Evolutionary conservation across 208 protist species (phyloP), one percentile per base, ranked within the genome.

Genomic region (Acanthamoeba lugdunensis): DNA sequence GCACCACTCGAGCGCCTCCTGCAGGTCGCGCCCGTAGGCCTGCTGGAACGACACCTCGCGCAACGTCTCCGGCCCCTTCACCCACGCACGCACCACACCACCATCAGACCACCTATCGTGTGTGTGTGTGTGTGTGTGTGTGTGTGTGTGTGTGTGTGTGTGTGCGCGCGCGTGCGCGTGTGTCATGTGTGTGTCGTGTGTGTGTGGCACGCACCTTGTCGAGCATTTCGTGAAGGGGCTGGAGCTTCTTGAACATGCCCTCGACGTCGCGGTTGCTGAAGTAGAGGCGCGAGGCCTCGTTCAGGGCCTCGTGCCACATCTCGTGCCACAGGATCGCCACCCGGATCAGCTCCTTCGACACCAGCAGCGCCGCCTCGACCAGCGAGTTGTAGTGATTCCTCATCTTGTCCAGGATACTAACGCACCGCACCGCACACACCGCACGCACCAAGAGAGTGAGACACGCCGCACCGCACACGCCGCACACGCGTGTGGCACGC

Each of bases 301-400:
- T 98, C 45, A 99, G 94, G 90, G 98, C 97, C 94, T 98, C 98
- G 81, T 84, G n/a, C 98, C 98, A 99, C 61, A 99, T 94, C 94
- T 98, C 98, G 81, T 84, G 50, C 98, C 98, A 99, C 54, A 99
- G 95, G 95, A 99, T 99, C 52, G 99, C 98, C 81, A 99, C 98
- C 45, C 98, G 97, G 73, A 99, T 99, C 14, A 99, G 97, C 95
- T 99, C 99, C 54, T 97, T 95, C 92, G 96, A 98, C 8, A 99
- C 99, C 33, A 99, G 95, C 56, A 97, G 94, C 50, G 98, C 98
- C 95, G 99, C 98, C 30, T 98, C 97, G 6, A 99, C 33, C 45
- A 82, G 41, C 73, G 45, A 52, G 33, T 45, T 89, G 28, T 25
- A 25, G 88, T 92, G 88, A 1, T 92, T 50, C 21, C 88, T 14